Conservation (phyloP, 108 stramenopile genomes). For the Fistulifera pelliculosa region DNA sequence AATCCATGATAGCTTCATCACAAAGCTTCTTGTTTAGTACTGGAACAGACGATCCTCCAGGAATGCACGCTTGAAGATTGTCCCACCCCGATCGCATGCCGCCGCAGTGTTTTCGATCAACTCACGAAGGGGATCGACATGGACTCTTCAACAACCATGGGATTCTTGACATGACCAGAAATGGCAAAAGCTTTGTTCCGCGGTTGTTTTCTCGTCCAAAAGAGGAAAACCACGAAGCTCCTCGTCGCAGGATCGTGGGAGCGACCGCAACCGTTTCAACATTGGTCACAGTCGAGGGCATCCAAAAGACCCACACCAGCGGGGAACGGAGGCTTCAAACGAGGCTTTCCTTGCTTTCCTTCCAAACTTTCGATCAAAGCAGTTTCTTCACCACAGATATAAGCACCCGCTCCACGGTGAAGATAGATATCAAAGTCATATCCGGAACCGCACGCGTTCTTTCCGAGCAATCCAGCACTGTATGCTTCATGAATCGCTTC, state of each 20-base stretch:
- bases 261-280: slow-evolving; percentile 98
- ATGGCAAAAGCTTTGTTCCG: slow-evolving; percentile 99
- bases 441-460: slow-evolving; percentile 95
- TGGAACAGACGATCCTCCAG: slow-evolving; percentile 98
- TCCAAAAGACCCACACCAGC: slow-evolving; percentile 98
- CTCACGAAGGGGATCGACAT: slow-evolving; percentile 98
- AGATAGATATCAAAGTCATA: slow-evolving; percentile 99
- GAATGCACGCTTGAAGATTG: slow-evolving; percentile 97
- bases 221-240: slow-evolving; percentile 93
- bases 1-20: slow-evolving; percentile 98
- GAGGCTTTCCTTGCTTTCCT: slow-evolving; percentile 93
- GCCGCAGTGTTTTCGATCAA: slow-evolving; percentile 98
- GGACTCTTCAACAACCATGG: slow-evolving; percentile 97
- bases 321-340: slow-evolving; percentile 99
- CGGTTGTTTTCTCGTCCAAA: slow-evolving; percentile 96
- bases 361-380: slow-evolving; percentile 98
- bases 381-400: slow-evolving; percentile 99
- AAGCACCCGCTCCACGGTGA: slow-evolving; percentile 99
- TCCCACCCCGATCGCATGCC: slow-evolving; percentile 99
- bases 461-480: slow-evolving; percentile 90
- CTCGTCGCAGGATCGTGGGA: slow-evolving; percentile 97
- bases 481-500: slow-evolving; percentile 99
- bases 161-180: slow-evolving; percentile 99
- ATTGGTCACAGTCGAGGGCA: slow-evolving; percentile 99
- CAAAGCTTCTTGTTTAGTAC: slow-evolving; percentile 93